Evolutionary conservation across 805 yeast genomes (phyloP), one percentile per base, ranked within the genome.

Genomic region (Pichia nakasei): DNA sequence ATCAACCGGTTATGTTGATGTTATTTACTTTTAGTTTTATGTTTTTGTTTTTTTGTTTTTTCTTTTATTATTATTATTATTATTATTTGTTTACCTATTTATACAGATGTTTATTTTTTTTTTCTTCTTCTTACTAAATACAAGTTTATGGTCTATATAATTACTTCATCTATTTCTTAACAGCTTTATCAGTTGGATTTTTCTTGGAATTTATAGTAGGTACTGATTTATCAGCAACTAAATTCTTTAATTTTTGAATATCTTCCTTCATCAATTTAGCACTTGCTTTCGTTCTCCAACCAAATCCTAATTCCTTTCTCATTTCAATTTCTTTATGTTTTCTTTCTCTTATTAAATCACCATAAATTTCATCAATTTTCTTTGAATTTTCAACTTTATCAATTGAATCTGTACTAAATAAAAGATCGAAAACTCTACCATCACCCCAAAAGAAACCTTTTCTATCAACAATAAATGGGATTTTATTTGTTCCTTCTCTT

Each of bases 401-500:
- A n/a, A 85, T 58, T 1, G 84, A 63, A 57, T 85, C 93, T 56
- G 83, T 81, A 20, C 94, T 93, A 53, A 86, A 82, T n/a, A 86
- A 54, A 42, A 77, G 73, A 59, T 86, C 95, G 62, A 81, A 82
- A 2, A 86, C 82, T 47, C 95, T 70, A 15, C 95, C 95, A 60
- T 86, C 95, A 29, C 93, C 89, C 95, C 95, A 86, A 65, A 84
- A 86, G 69, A 87, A 86, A 12, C 95, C 95, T 53, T 78, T 80
- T 51, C 95, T 70, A 58, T 86, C 95, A 18, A 85, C 82, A 17
- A 82, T 65, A 86, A 89, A 85, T 21, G 85, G 86, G 34, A 75
- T 67, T 46, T 67, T 63, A 35, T 57, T 61, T 19, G 73, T 72
- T 20, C 66, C 61, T 54, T 85, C 91, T 59, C 76, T 78, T 51